These are phyloP conservation scores for Puccinia triticina DNA, from an alignment of 1,284 basidiomycete genomes.

Conservation along the genomic window DNA sequence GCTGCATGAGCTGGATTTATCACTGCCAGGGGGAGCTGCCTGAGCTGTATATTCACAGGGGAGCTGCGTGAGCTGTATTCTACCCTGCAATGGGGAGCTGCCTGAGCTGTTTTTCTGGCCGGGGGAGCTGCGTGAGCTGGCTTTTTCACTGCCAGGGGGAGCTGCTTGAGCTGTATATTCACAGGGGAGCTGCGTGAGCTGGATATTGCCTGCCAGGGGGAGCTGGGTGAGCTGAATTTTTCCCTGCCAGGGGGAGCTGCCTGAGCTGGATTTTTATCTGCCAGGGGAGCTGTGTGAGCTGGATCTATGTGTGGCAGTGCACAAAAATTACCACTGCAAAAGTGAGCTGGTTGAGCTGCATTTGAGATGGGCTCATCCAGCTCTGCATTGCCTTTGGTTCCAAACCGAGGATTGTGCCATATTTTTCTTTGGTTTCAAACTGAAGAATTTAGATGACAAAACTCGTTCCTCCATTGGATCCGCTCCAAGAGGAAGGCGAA, in stretches of 20 bases:
- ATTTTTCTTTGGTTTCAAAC: background rate
- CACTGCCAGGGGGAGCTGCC: background rate
- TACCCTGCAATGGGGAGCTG: background rate
- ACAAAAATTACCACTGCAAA: too few relatives aligned
- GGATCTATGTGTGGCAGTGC: background rate
- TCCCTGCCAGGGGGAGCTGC: background rate
- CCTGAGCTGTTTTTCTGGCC: background rate
- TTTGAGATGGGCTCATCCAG: background rate
- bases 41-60: background rate
- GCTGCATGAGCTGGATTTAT: background rate
- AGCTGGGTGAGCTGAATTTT: background rate
- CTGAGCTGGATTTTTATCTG: background rate
- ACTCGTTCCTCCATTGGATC: too few relatives aligned
- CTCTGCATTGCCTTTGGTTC: background rate
- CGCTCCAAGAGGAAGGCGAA: too few relatives aligned
- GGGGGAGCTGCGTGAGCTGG: background rate
- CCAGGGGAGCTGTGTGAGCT: background rate
- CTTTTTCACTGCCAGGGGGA: background rate
- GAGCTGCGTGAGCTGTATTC: background rate
- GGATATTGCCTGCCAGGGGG: background rate
- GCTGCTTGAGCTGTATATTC: background rate
- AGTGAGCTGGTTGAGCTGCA: constrained; percentile 1
- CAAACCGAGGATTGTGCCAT: background rate
- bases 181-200: background rate
- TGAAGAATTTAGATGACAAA: background rate